Evolutionary conservation across 257 asterid species (phyloP).

Genomic region (Linaria vulgaris): DNA sequence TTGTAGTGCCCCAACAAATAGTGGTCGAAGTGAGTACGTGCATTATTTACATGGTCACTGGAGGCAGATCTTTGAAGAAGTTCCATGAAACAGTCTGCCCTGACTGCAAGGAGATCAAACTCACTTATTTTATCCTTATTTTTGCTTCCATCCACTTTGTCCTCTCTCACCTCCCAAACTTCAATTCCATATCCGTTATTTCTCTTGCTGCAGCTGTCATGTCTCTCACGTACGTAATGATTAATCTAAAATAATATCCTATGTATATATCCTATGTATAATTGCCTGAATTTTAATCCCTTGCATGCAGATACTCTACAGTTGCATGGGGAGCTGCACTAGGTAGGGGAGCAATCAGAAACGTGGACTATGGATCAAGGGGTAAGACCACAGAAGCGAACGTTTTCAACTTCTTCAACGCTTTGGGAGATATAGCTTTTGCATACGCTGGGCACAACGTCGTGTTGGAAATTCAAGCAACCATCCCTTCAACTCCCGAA

Average conservation of each 20-base stretch:
- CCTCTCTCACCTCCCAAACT: constrained; percentile 47
- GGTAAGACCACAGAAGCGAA: constrained; percentile 19
- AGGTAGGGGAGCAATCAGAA: constrained; percentile 2
- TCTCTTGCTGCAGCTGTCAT: constrained; percentile 48
- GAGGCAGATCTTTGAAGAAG: constrained; percentile 43
- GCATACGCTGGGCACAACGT: constrained; percentile 54
- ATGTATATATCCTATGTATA: neutral
- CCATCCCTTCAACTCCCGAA: constrained; percentile 53
- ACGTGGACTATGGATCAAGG: constrained; percentile 28
- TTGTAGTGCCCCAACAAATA: constrained; percentile 46
- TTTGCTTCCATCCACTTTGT: constrained; percentile 42
- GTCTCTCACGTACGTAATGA: constrained; percentile 38
- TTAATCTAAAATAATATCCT: too few relatives aligned
- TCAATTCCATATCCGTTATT: constrained; percentile 42
- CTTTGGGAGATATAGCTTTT: constrained; percentile 45
- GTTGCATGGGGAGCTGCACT: constrained; percentile 42
- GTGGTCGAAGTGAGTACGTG: constrained; percentile 49
- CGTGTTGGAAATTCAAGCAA: constrained; percentile 60
- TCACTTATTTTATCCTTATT: constrained; percentile 42
- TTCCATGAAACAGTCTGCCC: constrained; percentile 35
- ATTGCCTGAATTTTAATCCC: neutral
- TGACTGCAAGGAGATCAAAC: constrained; percentile 32
- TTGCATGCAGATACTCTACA: constrained; percentile 35
- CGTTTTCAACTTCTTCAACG: constrained; percentile 40
- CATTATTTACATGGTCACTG: constrained; percentile 51